Evolutionary conservation across 2,329 filamentous ascomycete species (phyloP).

Genomic region (Diaporthe velutina): DNA sequence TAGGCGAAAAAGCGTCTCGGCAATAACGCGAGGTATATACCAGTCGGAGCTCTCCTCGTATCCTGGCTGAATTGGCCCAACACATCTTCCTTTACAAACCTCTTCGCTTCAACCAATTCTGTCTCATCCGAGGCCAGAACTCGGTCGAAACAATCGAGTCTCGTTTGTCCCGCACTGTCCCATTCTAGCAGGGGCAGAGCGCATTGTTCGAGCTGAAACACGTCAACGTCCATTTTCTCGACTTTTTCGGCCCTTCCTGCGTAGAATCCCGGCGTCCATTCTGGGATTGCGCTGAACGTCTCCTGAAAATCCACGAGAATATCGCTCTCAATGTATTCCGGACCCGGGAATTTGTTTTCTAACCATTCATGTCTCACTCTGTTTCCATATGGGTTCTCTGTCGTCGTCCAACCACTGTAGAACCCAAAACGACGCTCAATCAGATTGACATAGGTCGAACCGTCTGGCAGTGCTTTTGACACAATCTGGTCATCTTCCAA

Average conservation of each 20-base stretch:
- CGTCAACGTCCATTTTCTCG: fast-evolving
- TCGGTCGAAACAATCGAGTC: fast-evolving
- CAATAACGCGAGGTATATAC: background rate
- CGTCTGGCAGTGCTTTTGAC: background rate
- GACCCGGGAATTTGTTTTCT: background rate
- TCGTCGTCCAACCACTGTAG: slow-evolving; percentile 26
- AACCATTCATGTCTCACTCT: fast-evolving
- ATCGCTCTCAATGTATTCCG: slow-evolving; percentile 17
- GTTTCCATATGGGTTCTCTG: background rate
- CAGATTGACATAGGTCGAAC: background rate
- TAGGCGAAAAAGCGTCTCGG: slow-evolving; percentile 10
- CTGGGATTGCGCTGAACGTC: background rate
- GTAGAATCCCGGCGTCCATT: background rate
- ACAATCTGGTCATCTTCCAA: background rate
- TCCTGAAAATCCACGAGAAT: slow-evolving; percentile 23
- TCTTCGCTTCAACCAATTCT: fast-evolving
- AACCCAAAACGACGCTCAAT: background rate
- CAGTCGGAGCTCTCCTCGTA: background rate
- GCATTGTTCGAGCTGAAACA: background rate
- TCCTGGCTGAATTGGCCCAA: background rate
- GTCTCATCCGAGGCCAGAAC: fast-evolving
- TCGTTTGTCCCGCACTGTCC: background rate
- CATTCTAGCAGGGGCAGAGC: background rate
- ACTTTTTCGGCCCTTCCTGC: fast-evolving
- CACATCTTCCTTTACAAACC: background rate